Evolutionary conservation across 805 yeast genomes (phyloP), one percentile per base, ranked within the genome.

Genomic region (Saturnispora sanitii): DNA sequence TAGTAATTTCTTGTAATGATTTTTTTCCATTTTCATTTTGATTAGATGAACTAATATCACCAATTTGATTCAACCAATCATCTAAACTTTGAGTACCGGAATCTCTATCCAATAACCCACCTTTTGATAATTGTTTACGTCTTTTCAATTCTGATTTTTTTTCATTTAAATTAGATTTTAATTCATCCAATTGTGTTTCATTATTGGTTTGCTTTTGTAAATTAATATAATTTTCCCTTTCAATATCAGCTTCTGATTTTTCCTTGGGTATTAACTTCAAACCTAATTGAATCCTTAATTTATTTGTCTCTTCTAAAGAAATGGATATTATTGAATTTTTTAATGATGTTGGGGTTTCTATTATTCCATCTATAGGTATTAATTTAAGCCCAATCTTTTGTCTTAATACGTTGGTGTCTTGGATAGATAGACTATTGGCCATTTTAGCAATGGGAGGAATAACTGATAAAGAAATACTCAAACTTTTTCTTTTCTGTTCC

Each of bases 281-380:
- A 2, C 78, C 77, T 21, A 70, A 42, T 35, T 65, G 55, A 2
- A 54, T 47, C 20, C 77, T 55, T 12, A 73, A 56, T 46, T 57
- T 61, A 51, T 73, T 73, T 0, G 77, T 72, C 41, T 71, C 77
- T 38, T 62, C 68, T 4, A 71, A 41, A 1, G 72, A 64, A 26
- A 68, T 30, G 1, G 46, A 40, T 6, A 26, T 22, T 20, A 40
- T 20, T 4, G 15, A 7, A 4, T 15, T 12, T 12, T 11, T 4
- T 19, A 7, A 15, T 18, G 9, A 12, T 8, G 27, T 12, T 25
- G 27, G 27, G 12, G 8, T 12, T 25, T 12, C 27, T 25, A 25
- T 25, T 17, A 9, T 7, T 11, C 35, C 18, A 15, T 16, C 16
- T 19, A 21, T 23, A 9, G 37, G 41, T 18, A 38, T 38, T 21